Base-by-base conservation (phyloP, 2,329 filamentous ascomycete genomes). In the Sodiomyces alkalinus region DNA sequence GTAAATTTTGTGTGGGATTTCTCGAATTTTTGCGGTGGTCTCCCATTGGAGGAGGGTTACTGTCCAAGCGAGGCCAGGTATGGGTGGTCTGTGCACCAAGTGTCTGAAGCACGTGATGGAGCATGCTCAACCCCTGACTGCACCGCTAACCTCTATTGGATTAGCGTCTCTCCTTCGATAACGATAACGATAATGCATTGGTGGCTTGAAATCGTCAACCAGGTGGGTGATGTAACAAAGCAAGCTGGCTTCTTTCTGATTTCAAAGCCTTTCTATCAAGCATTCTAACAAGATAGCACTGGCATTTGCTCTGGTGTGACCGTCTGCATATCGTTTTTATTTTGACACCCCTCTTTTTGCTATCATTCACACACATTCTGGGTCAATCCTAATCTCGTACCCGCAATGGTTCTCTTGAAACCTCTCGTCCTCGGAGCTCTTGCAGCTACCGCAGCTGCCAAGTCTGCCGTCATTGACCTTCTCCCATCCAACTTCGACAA, bases 401-500 rank as follows among this genome's bases (percentile, higher is more conserved):
- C n/a, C n/a, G n/a, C n/a, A 41, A 69, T 71, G 65, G 64, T 71
- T 44, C 53, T 68, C 32, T 41, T 75, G 41, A 73, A 70, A 62
- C 66, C 62, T 57, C 58, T 75, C 44, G 51, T 71, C 52, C 53
- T 74, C 51, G 56, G 62, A 39, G 61, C 63, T 36, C 53, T 75
- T 24, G 58, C 65, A 29, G 56, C 61, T 38, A 58, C 56, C 17
- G 71, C 65, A 33, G 62, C 71, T 35, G 76, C 80, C 45, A 74
- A 75, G 44, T 90, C 83, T 31, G 79, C 81, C 32, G 90, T 98
- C 39, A 64, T 92, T 44, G 87, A 96, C 54, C 76, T 98, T 36
- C 74, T 80, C 34, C 85, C 87, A 31, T 62, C 64, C 45, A 98
- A 94, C 64, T 98, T 98, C 53, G 87, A 96, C 62, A 61, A 77